Conservation (phyloP, 1,284 basidiomycete species). For the Porodaedalea pini region DNA sequence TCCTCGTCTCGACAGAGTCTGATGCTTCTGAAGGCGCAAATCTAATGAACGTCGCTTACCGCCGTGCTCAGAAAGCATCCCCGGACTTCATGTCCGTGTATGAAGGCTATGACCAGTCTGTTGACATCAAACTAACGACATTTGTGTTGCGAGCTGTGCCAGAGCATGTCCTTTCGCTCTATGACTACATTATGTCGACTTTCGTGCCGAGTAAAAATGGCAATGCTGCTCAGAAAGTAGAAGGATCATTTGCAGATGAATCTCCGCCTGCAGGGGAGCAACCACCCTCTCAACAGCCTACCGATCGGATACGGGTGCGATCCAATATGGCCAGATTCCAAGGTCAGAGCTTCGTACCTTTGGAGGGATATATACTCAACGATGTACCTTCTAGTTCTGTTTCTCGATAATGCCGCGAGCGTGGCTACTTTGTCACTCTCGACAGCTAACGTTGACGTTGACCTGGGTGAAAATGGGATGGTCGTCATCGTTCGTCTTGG, state of each 20-base stretch:
- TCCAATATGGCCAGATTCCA: conserved; percentile 88
- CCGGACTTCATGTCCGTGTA: conserved; percentile 84
- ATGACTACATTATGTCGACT: conserved; percentile 98
- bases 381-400: conserved; percentile 53
- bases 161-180: conserved; percentile 87
- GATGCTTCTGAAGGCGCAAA: conserved; percentile 55
- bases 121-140: conserved; percentile 89
- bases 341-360: conserved; percentile 43
- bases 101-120: conserved; percentile 86
- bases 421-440: conserved; percentile 90
- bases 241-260: conserved; percentile 26
- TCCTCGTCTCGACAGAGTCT: conserved; percentile 64
- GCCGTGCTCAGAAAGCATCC: conserved; percentile 77
- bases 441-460: conserved; percentile 84
- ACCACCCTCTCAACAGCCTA: conserved; percentile 18
- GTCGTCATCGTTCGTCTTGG: conserved; percentile 83
- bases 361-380: conserved; percentile 18
- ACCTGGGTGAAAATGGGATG: conserved; percentile 75
- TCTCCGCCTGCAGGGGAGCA: conserved; percentile 21
- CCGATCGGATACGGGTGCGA: conserved; percentile 76
- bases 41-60: conserved; percentile 83
- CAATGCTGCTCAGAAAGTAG: conserved; percentile 18
- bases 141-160: conserved; percentile 89
- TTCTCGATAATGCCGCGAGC: conserved; percentile 72
- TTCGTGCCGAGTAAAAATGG: conserved; percentile 63